Base-by-base conservation (phyloP, 352 stramenopile genomes). In the Albugo candida region DNA sequence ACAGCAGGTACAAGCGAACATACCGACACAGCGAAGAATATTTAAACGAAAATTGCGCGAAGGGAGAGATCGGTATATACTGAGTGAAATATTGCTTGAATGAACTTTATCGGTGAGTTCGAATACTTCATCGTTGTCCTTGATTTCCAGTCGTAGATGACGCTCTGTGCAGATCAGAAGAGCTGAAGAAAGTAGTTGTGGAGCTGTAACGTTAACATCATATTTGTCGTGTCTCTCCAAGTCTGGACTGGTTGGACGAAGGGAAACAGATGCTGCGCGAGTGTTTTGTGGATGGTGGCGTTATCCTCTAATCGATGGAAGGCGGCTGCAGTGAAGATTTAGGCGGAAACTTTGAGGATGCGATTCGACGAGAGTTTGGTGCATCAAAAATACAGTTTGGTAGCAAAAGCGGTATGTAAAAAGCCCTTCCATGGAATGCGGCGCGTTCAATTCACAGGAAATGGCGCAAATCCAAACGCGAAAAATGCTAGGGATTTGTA, bases 71-170 rank as follows among this genome's bases (percentile, higher is more conserved):
- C 36, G 63, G 80, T 18, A 51, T 76, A 35, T 70, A 31, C 68
- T 83, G 13, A 73, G 79, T 31, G 49, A 64, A 13, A 50, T 96
- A 17, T 59, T 98, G 27, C 51, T 97, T 31, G 66, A 73, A 38
- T 98, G 93, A 92, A 95, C 77, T 42, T 73, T 91, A 45, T 70
- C 75, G 2, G 82, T 97, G 1, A 97, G 86, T 45, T 77, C 83
- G 4, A 83, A 51, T 97, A 96, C 48, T 65, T 2, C 53, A 52
- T 11, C 87, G 97, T 55, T 96, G 96, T 48, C 93, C 89, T 1
- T 60, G 55, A 0, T 97, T 84, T 13, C 97, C 97, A 65, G 79
- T 83, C 13, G n/a, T 97, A 44, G 93, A 92, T 10, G 83, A 73
- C 20, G 86, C 67, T 12, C 56, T 97, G 20, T 97, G 92, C 56